Evolutionary conservation across 169 alveolate genomes (phyloP).

Genomic region (Plasmodium knowlesi): DNA sequence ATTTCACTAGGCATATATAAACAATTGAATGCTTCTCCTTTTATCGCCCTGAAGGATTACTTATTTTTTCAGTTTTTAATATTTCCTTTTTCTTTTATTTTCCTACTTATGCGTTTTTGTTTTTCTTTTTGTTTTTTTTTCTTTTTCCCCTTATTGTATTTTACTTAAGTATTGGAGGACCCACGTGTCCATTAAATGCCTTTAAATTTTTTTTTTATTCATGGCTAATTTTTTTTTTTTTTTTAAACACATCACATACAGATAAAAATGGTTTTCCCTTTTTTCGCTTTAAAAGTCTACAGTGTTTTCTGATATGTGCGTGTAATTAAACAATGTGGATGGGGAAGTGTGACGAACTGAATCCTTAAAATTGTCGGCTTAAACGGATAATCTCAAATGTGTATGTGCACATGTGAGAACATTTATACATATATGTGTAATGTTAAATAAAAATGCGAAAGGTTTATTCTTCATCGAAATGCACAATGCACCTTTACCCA

Average conservation of each 20-base stretch:
- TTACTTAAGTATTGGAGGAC: slow-evolving; percentile 22
- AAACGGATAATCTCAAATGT: background rate
- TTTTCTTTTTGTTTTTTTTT: background rate
- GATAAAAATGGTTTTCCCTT: background rate
- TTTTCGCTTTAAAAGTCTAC: background rate
- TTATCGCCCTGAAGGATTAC: slow-evolving; percentile 9
- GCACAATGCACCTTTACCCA: background rate
- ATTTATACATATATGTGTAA: background rate
- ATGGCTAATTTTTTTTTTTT: slow-evolving; percentile 18
- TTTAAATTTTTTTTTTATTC: slow-evolving; percentile 11
- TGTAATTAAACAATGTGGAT: background rate
- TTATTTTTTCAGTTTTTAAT: background rate
- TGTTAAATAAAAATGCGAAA: background rate
- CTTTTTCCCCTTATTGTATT: slow-evolving; percentile 1
- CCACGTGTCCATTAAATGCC: background rate
- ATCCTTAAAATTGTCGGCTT: background rate
- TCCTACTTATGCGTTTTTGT: background rate
- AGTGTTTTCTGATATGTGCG: background rate
- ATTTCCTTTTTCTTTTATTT: background rate
- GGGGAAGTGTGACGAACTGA: background rate
- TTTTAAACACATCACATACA: slow-evolving; percentile 8
- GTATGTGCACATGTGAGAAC: background rate
- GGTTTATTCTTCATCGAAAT: background rate
- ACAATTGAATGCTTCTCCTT: background rate
- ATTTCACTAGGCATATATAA: background rate